Percentiles rank a stretch among this genome's conserved stretches.
Evolutionary conservation across 345 rosid genomes (phyloP).

Genomic region (Populus alba): DNA sequence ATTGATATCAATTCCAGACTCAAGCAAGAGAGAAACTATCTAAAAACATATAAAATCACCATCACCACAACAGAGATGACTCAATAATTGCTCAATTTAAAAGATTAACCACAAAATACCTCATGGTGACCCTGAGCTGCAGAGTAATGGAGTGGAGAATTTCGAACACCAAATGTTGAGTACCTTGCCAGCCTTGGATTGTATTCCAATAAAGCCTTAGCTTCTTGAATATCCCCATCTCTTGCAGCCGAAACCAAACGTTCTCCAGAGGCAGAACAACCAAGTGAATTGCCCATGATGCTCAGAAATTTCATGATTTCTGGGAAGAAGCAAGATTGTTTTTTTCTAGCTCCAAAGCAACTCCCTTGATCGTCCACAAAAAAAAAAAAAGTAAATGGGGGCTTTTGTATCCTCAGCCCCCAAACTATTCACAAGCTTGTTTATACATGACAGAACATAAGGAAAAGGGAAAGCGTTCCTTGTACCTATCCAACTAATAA

Average conservation of each 20-base stretch:
- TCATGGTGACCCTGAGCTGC: constrained; percentile 99
- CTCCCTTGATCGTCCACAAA: background rate
- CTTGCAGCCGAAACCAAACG: constrained; percentile 95
- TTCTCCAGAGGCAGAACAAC: constrained; percentile 99
- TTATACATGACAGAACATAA: background rate
- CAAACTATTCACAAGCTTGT: constrained; percentile 4
- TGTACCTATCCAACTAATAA: constrained; percentile 8
- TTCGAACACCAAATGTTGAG: constrained; percentile 91
- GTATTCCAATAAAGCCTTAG: constrained; percentile 86
- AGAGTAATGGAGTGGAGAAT: constrained; percentile 95
- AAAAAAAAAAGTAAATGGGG: background rate
- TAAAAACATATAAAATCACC: constrained; percentile 27
- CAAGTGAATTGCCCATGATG: constrained; percentile 91
- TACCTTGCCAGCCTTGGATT: constrained; percentile 90
- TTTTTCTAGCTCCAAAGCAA: background rate
- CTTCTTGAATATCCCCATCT: constrained; percentile 97
- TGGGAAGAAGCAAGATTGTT: background rate
- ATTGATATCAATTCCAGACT: constrained; percentile 97
- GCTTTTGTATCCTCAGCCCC: background rate
- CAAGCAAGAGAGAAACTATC: constrained; percentile 91
- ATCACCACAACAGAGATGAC: constrained; percentile 12
- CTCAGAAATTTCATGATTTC: constrained; percentile 65
- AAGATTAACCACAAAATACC: constrained; percentile 40
- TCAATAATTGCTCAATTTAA: background rate
- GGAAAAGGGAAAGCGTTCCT: background rate